These are phyloP conservation scores for Amanita thiersii DNA, from an alignment of 768 basidiomycete genomes.

Conservation along the genomic window DNA sequence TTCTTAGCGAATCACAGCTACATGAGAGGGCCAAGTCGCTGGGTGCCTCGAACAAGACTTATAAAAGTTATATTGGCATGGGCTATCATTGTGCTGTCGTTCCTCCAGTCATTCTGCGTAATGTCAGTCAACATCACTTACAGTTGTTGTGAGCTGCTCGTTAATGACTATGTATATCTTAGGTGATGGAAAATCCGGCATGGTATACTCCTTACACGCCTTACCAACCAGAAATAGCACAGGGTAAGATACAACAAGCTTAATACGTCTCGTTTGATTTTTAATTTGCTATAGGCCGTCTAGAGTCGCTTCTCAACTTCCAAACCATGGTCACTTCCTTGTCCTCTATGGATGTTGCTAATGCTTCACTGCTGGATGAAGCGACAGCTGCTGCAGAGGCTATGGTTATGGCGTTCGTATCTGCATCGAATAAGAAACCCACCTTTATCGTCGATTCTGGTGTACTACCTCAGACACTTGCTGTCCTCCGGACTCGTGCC, in stretches of 20 bases:
- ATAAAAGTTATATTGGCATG: slow-evolving; percentile 96
- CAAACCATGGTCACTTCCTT: slow-evolving; percentile 95
- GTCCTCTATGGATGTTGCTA: slow-evolving; percentile 92
- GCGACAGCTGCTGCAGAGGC: slow-evolving; percentile 92
- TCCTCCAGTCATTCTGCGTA: slow-evolving; percentile 91
- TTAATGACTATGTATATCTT: slow-evolving; percentile 4
- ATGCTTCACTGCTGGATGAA: slow-evolving; percentile 93
- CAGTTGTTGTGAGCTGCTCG: no score
- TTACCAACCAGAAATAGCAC: slow-evolving; percentile 97
- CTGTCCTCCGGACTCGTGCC: slow-evolving; percentile 84
- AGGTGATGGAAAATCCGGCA: slow-evolving; percentile 92
- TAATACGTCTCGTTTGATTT: slow-evolving; percentile 3
- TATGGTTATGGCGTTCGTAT: slow-evolving; percentile 89
- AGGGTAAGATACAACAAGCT: slow-evolving; percentile 46
- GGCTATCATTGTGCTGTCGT: slow-evolving; percentile 94
- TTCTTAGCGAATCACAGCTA: slow-evolving; percentile 84
- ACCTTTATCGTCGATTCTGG: slow-evolving; percentile 81
- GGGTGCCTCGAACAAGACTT: slow-evolving; percentile 70
- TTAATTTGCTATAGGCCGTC: slow-evolving; percentile 52
- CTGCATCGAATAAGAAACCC: slow-evolving; percentile 60
- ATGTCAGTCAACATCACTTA: slow-evolving; percentile 36
- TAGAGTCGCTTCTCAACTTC: slow-evolving; percentile 94
- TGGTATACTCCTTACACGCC: slow-evolving; percentile 99
- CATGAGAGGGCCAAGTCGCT: slow-evolving; percentile 65
- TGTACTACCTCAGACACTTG: slow-evolving; percentile 83